Evolutionary conservation across 208 protist genomes (phyloP), one percentile per base, ranked within the genome.

Genomic region (Acanthamoeba healyi): DNA sequence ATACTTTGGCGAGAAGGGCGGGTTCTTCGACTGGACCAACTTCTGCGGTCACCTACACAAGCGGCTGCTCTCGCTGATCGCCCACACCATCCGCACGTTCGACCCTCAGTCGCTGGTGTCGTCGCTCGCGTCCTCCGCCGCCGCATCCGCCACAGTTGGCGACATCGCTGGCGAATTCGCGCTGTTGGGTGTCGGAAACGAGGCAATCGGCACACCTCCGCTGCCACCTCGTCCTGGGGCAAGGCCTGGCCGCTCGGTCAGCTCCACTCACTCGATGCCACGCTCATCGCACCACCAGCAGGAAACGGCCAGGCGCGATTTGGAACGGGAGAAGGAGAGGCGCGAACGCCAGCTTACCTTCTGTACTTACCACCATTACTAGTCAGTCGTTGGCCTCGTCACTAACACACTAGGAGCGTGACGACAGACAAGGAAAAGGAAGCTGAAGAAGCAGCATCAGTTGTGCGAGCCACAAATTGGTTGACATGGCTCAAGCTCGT

Each of bases 1-100:
- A 91, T 91, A 91, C 61, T 91, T 91, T 46, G 51, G 58, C 32
- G 58, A 91, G 40, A 65, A 91, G 84, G 77, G 77, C 17, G 84
- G 84, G 2, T 65, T 91, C 51, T 74, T 91, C 61, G 84, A 91
- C 34, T 65, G 58, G 58, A 44, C 84, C 84, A n/a, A 91, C 26
- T 91, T 91, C 40, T 91, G 84, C 61, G 84, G 84, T 12, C 84
- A 91, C 40, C 84, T 91, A 0, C 84, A 91, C 84, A 91, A 74
- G 61, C 29, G 84, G 36, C 84, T 91, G 32, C 61, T 91, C 12
- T 65, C 51, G 19, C 84, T 91, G 32, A 91, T 51, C 40, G 14
- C 22, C 61, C 61, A 91, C 61, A 0, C 84, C 61, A 17, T 91
- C 36, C 84, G 84, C 42, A 51, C 84, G 2, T 91, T 91, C 61